Conservation (phyloP, 2,329 filamentous ascomycete species). For the Dothideomycetidae sp. region DNA sequence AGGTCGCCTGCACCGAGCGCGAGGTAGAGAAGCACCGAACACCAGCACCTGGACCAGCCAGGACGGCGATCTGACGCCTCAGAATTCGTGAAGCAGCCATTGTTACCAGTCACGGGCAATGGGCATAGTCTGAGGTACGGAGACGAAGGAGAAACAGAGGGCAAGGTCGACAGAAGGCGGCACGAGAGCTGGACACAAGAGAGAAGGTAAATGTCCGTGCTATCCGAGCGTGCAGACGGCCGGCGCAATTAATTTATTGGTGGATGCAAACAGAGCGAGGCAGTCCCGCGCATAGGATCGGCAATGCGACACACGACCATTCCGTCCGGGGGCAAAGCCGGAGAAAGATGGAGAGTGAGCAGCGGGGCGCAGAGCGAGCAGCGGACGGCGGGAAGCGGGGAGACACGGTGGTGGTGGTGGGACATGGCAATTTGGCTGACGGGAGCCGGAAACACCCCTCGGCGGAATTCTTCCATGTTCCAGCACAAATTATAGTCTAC, state of each 20-base stretch:
- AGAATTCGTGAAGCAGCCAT: conserved; percentile 10
- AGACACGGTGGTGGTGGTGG: no score
- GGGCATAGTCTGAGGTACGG: conserved; percentile 6
- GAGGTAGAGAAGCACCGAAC: conserved; percentile 32
- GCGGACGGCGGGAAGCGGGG: neutral
- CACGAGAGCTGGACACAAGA: conserved; percentile 1
- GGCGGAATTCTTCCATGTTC: no score
- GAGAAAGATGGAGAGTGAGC: neutral
- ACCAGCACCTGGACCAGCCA: conserved; percentile 13
- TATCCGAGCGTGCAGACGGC: no score
- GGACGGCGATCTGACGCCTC: conserved; percentile 7
- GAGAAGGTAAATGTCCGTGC: neutral
- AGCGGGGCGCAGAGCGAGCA: neutral
- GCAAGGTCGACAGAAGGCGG: neutral
- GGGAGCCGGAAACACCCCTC: no score
- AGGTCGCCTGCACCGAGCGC: conserved; percentile 28
- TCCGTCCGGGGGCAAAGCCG: neutral
- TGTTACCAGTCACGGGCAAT: conserved; percentile 4
- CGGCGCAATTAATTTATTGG: neutral
- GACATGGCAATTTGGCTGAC: no score
- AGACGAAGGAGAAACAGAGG: neutral
- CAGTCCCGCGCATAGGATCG: neutral
- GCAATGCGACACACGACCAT: neutral
- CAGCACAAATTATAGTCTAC: no score
- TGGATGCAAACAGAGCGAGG: neutral